A percentile compares a stretch with the other conserved stretches of the same genome.
Conservation (phyloP, 805 yeast genomes). For the Torulaspora maleeae region DNA sequence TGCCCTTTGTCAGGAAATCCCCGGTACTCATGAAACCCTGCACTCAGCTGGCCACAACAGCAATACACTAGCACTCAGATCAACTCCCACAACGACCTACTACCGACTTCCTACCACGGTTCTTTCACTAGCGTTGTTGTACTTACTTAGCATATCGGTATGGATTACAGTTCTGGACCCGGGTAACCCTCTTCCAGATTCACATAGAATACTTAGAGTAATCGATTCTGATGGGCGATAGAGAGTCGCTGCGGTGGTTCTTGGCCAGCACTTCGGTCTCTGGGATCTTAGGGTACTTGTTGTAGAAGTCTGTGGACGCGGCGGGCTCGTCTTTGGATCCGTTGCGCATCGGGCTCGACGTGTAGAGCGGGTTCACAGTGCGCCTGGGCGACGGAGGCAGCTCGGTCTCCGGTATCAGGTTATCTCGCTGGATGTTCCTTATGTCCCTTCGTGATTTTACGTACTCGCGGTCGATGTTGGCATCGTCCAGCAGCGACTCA, state of each 20-base stretch:
- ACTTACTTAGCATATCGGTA: conserved; percentile 5
- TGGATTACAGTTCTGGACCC: conserved; percentile 1
- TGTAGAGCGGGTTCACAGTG: conserved; percentile 29
- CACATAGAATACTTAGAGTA: conserved; percentile 27
- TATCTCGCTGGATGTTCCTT: conserved; percentile 30
- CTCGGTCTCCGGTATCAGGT: conserved; percentile 30
- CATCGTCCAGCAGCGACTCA: conserved; percentile 32
- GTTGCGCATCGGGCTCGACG: conserved; percentile 33
- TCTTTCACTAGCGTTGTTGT: neutral
- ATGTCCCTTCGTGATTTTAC: conserved; percentile 34
- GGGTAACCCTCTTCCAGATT: conserved; percentile 10
- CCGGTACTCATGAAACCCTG: conserved; percentile 41
- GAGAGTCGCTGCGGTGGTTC: conserved; percentile 18
- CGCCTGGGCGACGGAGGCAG: conserved; percentile 33
- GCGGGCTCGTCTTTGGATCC: conserved; percentile 6
- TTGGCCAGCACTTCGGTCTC: conserved; percentile 28
- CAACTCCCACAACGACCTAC: neutral
- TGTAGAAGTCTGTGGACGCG: conserved; percentile 20
- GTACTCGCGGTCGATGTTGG: conserved; percentile 32
- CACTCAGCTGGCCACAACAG: neutral
- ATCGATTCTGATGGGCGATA: conserved; percentile 34
- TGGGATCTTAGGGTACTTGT: conserved; percentile 33
- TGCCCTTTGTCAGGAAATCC: conserved; percentile 91
- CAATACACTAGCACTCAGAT: neutral
- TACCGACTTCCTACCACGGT: too few species aligned